A percentile compares a stretch with the other conserved stretches of the same genome.
phyloP scores from a whole-genome alignment of 1,284 basidiomycete genomes.

The Porogramme epimiltina region DNA sequence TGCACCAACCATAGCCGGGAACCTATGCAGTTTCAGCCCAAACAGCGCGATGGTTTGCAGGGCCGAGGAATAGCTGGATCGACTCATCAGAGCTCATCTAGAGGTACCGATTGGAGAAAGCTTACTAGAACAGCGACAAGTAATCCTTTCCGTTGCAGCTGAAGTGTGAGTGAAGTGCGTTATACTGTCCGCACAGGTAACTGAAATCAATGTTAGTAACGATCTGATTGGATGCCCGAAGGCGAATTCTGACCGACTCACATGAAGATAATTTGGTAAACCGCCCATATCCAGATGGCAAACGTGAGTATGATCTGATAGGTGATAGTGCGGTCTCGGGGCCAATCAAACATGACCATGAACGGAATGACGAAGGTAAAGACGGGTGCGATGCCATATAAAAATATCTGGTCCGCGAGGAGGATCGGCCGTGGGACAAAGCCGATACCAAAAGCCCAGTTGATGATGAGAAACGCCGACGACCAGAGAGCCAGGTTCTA shows the following conservation, averaged over 20 bases:
- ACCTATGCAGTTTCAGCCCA: conserved; percentile 69
- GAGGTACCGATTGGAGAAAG: conserved; percentile 28
- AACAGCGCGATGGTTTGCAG: conserved; percentile 79
- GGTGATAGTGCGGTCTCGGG: conserved; percentile 53
- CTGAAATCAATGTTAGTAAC: conserved; percentile 38
- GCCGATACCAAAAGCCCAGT: conserved; percentile 65
- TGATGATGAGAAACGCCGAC: conserved; percentile 64
- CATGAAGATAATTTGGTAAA: conserved; percentile 59
- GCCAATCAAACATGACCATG: conserved; percentile 72
- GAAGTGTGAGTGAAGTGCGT: conserved; percentile 28
- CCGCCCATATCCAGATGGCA: conserved; percentile 58
- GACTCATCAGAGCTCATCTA: too few relatives aligned
- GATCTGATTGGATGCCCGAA: not conserved
- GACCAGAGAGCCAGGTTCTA: conserved; percentile 65
- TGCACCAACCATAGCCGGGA: conserved; percentile 65
- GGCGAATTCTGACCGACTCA: conserved; percentile 29
- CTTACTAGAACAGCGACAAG: conserved; percentile 65
- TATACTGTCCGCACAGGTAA: conserved; percentile 58
- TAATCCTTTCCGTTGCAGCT: conserved; percentile 57
- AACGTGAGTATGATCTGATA: conserved; percentile 62
- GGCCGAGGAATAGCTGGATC: conserved; percentile 56
- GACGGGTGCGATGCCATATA: conserved; percentile 55
- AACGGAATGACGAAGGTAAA: conserved; percentile 44
- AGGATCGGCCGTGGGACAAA: conserved; percentile 50
- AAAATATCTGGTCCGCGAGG: conserved; percentile 59